Conservation (phyloP, 441 rosid genomes). For the Gossypium trilobum region DNA sequence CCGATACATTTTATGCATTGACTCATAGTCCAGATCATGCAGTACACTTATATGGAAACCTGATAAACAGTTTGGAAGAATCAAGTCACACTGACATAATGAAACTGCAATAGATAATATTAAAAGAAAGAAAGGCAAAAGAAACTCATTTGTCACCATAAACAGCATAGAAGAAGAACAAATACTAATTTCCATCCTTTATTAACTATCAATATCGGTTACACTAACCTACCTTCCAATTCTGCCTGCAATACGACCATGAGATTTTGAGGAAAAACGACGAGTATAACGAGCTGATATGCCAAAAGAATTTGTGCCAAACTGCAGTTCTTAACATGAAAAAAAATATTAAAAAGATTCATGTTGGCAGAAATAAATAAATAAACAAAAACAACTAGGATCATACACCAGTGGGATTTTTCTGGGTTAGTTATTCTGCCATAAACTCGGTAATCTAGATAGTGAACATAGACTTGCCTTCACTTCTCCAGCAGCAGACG, state of each 20-base stretch:
- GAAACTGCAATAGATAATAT: no score
- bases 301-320: constrained; percentile 68
- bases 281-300: constrained; percentile 68
- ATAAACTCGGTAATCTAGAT: neutral
- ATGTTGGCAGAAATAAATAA: neutral
- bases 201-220: constrained; percentile 3
- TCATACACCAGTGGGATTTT: neutral
- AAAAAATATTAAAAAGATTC: constrained; percentile 6
- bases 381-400: neutral
- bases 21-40: neutral
- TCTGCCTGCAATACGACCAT: constrained; percentile 74
- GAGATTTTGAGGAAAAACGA: constrained; percentile 72
- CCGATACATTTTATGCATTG: neutral
- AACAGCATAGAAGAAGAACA: neutral
- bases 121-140: neutral
- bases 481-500: constrained; percentile 69
- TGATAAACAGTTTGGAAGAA: neutral
- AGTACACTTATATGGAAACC: neutral
- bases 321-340: constrained; percentile 35
- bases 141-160: neutral
- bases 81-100: neutral
- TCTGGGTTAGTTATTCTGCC: constrained; percentile 2
- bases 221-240: constrained; percentile 55
- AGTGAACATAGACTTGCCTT: constrained; percentile 39
- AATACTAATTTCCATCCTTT: neutral